phyloP scores from a whole-genome alignment of 495 filamentous ascomycete species.

The Parachaetomium inaequale region DNA sequence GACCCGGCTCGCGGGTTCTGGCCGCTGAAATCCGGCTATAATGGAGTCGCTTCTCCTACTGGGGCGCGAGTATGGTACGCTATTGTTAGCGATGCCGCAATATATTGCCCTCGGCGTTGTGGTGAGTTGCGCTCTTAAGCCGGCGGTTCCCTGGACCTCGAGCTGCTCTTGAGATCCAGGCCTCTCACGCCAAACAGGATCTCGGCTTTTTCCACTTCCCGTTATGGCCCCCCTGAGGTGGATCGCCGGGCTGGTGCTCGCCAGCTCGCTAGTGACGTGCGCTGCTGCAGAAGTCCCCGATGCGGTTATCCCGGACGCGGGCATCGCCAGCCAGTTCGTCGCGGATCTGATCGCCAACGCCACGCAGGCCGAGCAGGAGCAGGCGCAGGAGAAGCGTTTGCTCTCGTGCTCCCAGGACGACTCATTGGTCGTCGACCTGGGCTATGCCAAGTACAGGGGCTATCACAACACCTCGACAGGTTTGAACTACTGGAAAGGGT shows the following conservation, averaged over 20 bases:
- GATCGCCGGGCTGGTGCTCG: slow-evolving; percentile 16
- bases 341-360: slow-evolving; percentile 24
- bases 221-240: slow-evolving; percentile 12
- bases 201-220: not conserved
- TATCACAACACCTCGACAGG: slow-evolving; percentile 31
- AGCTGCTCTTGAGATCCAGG: not conserved
- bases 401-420: slow-evolving; percentile 12
- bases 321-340: slow-evolving; percentile 25
- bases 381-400: slow-evolving; percentile 13
- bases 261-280: slow-evolving; percentile 2
- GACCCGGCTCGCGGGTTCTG: too few relatives aligned
- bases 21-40: too few relatives aligned
- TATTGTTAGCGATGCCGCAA: not conserved
- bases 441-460: slow-evolving; percentile 43
- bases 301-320: slow-evolving; percentile 1
- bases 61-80: not conserved
- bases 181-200: not conserved
- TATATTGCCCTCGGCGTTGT: not conserved
- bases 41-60: too few relatives aligned
- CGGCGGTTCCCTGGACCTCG: not conserved
- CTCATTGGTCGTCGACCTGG: slow-evolving; percentile 33
- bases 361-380: slow-evolving; percentile 15
- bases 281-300: slow-evolving; percentile 1
- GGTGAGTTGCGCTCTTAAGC: not conserved
- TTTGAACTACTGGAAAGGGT: slow-evolving; percentile 43